Base-by-base conservation (phyloP, 176 grass and related monocot species). In the Musa beccarii region DNA sequence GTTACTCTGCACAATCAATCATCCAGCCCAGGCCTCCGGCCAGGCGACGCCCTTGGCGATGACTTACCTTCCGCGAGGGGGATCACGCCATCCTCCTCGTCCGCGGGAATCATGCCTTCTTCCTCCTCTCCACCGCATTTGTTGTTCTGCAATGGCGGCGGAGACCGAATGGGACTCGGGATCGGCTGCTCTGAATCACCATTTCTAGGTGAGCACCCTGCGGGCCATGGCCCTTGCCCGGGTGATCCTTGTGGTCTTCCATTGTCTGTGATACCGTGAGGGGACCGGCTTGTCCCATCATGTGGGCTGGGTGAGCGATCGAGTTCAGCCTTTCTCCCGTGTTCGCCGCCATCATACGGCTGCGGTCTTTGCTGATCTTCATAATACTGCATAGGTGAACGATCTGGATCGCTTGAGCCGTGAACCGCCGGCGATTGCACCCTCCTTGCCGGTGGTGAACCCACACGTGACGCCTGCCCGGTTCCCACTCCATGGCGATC, bases 81-180 rank as follows among this genome's bases (percentile, higher is more conserved):
- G 57, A 74, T 76, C 79, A 85, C 73, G 57, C 83, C 80, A 61
- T 84, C 85, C 66, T 89, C 89, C 66, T 96, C 89, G 14, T 92
- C 84, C 65, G 51, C 75, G 34, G 54, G 76, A 49, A 89, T 87
- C 75, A 92, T 76, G 16, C 82, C 89, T 85, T 92, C 89, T 82
- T 90, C 88, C 53, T 88, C 86, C 66, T 90, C 90, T n/a, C 79
- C 86, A 50, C 84, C 62, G 7, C 66, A 54, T 81, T 54, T 90
- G 16, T 68, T 29, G 1, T 14, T 29, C 12, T 16, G 81, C 59
- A 34, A 24, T 74, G 63, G 68, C 3, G 73, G 75, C 3, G 73
- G 75, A 19, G 76, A 71, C 28, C 34, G 51, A 10, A 69, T 52
- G 65, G 73, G 64, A 25, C 54, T 82, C 20, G 17, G 49, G 63